Evolutionary conservation across 768 basidiomycete species (phyloP), one percentile per base, ranked within the genome.

Genomic region (Amanita brunnescens): DNA sequence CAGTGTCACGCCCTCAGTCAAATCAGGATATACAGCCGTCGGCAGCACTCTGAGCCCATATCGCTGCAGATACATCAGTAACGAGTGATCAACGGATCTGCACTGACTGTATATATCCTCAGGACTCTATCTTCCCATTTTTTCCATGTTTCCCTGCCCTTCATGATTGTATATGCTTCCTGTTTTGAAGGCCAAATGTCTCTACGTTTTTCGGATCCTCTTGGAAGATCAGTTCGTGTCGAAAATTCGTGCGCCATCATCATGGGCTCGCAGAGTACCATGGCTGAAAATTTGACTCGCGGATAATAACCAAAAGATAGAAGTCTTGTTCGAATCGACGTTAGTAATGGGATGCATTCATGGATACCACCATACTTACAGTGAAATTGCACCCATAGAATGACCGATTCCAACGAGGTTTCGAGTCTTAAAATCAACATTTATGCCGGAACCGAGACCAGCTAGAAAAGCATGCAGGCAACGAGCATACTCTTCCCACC

Each of bases 401-500:
- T 81, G 79, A 0, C 76, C 79, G 3, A 18, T 18, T 8, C 37
- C 16, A 7, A 38, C 37, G 37, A 81, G 60, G 13, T 63, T 73
- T 14, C 70, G 75, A n/a, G 58, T 66, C 16, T 58, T 63, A 52
- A 80, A 78, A 55, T 79, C 73, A n/a, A 76, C 65, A 35, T 74
- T 66, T 14, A 78, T 63, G 16, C 78, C 78, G 21, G 59, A 68
- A 0, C 78, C 78, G 5, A 71, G 60, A 0, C 77, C 76, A 1
- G 71, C 61, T 3, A 81, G 62, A 42, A 82, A 71, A 2, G 70
- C 60, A 53, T 81, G 74, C 0, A 80, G 62, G 6, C 62, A 62
- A 1, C 78, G 67, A 0, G 64, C 73, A 48, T 78, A 79, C 42
- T 82, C 79, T 41, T 76, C 75, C 79, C 77, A 80, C 14, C 61